A percentile compares a stretch with the other conserved stretches of the same genome.
Conservation (phyloP, 176 grass and related monocot species). For the barley (Hordeum vulgare) region MorexV3_pseudomolecules_assembly NC_058521.1:595499744-595500243, state of each 20-base stretch:
- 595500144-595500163: neutral
- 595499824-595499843: constrained; percentile 52
- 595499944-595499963: no score
- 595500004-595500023: neutral
- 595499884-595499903: neutral
- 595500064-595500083: neutral
- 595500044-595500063: no score
- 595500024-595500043: neutral
- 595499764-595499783: constrained; percentile 48
- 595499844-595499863: constrained; percentile 78
- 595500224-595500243: neutral
- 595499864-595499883: neutral
- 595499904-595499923: neutral
- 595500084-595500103: neutral
- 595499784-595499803: constrained; percentile 51
- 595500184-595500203: neutral
- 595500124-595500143: neutral
- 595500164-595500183: neutral
- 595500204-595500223: neutral
- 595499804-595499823: constrained; percentile 68
- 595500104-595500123: neutral
- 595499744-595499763: constrained; percentile 62
- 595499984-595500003: no score
- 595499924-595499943: neutral
- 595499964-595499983: neutral